A percentile compares a stretch with the other conserved stretches of the same genome.
phyloP scores from a whole-genome alignment of 1,284 basidiomycete genomes.

The Xerocomus nothofagi region DNA sequence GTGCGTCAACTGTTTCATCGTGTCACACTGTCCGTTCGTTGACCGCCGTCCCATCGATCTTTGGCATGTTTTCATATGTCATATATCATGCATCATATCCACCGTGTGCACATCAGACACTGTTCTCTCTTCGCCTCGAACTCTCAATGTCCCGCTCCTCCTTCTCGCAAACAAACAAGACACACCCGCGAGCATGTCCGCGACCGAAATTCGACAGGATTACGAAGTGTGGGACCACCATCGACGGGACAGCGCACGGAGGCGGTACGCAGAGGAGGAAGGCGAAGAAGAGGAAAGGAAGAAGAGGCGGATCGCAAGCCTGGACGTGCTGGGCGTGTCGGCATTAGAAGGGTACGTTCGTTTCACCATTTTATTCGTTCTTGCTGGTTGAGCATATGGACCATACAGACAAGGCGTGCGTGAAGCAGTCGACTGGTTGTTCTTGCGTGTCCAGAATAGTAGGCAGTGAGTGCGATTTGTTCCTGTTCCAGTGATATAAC shows the following conservation, averaged over 20 bases:
- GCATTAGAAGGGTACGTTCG: constrained; percentile 81
- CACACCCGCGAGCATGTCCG: constrained; percentile 71
- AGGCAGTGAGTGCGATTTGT: constrained; percentile 43
- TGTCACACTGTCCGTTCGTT: constrained; percentile 15
- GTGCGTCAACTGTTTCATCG: constrained; percentile 45
- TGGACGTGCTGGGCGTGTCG: constrained; percentile 89
- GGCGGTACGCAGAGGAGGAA: constrained; percentile 46
- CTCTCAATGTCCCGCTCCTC: constrained; percentile 83
- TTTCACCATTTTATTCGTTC: not conserved
- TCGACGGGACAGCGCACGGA: constrained; percentile 63
- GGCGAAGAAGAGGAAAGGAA: constrained; percentile 51
- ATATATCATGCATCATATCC: not conserved
- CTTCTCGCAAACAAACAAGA: constrained; percentile 95
- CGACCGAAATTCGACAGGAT: constrained; percentile 85
- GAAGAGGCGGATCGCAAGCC: constrained; percentile 72
- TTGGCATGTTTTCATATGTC: not conserved
- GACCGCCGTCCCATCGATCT: not conserved
- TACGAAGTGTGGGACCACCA: constrained; percentile 87
- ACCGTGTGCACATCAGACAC: constrained; percentile 53
- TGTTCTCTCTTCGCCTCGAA: constrained; percentile 82
- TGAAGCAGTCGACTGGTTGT: constrained; percentile 91
- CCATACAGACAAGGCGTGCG: constrained; percentile 77
- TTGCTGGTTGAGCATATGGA: not conserved
- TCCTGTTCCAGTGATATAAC: not conserved
- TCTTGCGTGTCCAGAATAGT: constrained; percentile 89